These are phyloP conservation scores for Alternaria panax DNA, from an alignment of 2,329 filamentous ascomycete genomes.

Conservation along the genomic window DNA sequence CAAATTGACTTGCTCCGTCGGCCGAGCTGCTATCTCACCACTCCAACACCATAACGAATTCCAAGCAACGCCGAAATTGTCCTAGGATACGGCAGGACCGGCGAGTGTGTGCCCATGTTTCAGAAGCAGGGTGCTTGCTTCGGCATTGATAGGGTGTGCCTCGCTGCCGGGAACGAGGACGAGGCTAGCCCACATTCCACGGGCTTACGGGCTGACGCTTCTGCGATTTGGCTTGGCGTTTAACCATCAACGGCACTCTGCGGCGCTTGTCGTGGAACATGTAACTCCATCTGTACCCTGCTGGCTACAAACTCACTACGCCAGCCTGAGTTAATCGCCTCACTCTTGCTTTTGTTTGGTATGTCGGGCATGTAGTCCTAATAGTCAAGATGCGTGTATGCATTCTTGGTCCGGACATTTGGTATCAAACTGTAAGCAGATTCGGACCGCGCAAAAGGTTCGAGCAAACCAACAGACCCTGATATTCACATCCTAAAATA, in stretches of 20 bases:
- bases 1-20: not conserved
- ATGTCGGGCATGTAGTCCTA: not conserved
- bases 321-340: not conserved
- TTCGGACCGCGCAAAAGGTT: slow-evolving; percentile 3
- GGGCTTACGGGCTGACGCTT: not conserved
- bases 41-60: not conserved
- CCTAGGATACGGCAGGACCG: not conserved
- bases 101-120: not conserved
- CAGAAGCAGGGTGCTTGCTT: not conserved
- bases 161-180: not conserved
- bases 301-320: not conserved
- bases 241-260: not conserved
- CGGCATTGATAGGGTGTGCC: not conserved
- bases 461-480: not conserved
- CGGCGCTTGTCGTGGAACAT: not conserved
- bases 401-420: not conserved
- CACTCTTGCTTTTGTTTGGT: not conserved
- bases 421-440: not conserved
- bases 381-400: not conserved
- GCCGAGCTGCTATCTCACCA: slow-evolving; percentile 1
- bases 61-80: not conserved
- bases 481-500: slow-evolving; percentile 17
- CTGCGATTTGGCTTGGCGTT: not conserved
- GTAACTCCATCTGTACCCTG: not conserved
- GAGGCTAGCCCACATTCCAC: not conserved